Conservation (phyloP, 768 basidiomycete genomes). For the Serendipita indica region DNA sequence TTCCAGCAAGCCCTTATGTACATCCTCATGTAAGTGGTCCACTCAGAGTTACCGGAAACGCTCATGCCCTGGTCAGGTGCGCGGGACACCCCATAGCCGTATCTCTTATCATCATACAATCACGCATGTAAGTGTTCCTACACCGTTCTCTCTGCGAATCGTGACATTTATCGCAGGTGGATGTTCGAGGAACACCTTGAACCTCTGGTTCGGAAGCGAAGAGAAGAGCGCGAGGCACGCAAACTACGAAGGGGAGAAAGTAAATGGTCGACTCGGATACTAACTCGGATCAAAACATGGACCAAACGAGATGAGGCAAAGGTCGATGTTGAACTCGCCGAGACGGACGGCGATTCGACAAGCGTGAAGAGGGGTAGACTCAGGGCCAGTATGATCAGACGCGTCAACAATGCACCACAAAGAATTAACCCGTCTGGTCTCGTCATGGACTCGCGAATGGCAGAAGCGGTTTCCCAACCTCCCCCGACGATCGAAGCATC, state of each 20-base stretch:
- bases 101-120: conserved; percentile 1
- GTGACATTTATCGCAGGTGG: background rate
- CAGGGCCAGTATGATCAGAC: conserved; percentile 1
- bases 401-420: background rate
- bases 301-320: background rate
- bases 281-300: background rate
- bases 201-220: conserved; percentile 1
- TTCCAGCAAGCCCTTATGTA: background rate
- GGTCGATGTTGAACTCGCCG: background rate
- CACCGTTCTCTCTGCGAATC: background rate
- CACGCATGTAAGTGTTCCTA: background rate
- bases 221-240: background rate
- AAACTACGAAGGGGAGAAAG: background rate
- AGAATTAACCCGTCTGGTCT: conserved; percentile 3
- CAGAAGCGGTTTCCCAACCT: background rate
- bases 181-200: conserved; percentile 6
- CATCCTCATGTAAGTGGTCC: background rate
- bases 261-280: background rate
- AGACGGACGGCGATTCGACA: background rate
- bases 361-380: background rate
- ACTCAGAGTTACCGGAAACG: background rate
- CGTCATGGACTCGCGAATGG: background rate
- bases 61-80: background rate
- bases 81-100: background rate
- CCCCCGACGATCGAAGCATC: background rate